These are phyloP conservation scores for Psilocybe azurescens DNA, from an alignment of 768 basidiomycete species.

Conservation along the genomic window DNA sequence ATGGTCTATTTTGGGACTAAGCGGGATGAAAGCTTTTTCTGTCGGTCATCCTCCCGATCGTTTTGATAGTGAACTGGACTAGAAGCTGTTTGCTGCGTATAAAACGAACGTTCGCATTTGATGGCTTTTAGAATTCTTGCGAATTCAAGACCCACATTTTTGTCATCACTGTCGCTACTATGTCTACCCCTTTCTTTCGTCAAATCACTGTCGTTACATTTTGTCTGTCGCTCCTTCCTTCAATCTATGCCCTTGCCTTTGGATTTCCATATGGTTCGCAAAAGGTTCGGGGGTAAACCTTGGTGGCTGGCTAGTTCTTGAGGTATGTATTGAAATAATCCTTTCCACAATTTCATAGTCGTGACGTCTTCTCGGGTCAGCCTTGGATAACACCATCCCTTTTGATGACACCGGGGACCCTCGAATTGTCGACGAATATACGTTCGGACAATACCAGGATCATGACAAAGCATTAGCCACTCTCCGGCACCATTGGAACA, in stretches of 20 bases:
- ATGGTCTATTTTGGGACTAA: neutral
- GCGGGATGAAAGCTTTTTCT: neutral
- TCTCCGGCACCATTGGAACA: slow-evolving; percentile 78
- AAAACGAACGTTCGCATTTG: neutral
- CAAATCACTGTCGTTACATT: slow-evolving; percentile 2
- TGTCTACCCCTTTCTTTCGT: slow-evolving; percentile 1
- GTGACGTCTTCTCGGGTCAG: slow-evolving; percentile 28
- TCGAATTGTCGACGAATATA: slow-evolving; percentile 79
- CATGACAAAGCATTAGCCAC: slow-evolving; percentile 42
- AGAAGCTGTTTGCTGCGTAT: neutral
- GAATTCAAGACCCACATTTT: slow-evolving; percentile 7
- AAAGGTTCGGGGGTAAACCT: slow-evolving; percentile 82
- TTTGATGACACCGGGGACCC: slow-evolving; percentile 62
- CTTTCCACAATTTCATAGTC: too few species aligned
- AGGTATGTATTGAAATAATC: slow-evolving; percentile 33
- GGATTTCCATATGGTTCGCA: slow-evolving; percentile 74
- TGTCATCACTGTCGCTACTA: slow-evolving; percentile 1
- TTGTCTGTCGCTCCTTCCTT: slow-evolving; percentile 21
- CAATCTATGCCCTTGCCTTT: slow-evolving; percentile 38
- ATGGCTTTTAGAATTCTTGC: neutral
- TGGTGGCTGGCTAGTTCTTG: slow-evolving; percentile 62
- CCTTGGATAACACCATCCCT: slow-evolving; percentile 81
- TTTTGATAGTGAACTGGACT: neutral
- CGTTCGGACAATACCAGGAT: slow-evolving; percentile 68
- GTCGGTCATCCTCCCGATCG: neutral